Base-by-base conservation (phyloP, 2,329 filamentous ascomycete species). In the Orbilia blumenaviensis region DNA sequence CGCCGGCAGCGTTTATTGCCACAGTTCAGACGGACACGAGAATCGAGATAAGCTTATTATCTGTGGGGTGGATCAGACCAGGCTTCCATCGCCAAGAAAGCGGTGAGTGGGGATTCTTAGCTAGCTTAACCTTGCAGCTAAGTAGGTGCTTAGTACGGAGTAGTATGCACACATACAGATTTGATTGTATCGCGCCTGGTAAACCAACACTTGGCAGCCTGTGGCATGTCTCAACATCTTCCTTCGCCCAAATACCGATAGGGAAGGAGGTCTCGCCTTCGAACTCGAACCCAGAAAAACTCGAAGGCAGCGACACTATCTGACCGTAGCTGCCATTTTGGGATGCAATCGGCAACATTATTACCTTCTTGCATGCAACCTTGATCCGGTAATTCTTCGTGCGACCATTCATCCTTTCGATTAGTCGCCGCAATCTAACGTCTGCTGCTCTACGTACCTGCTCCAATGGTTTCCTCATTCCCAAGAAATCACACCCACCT, bases 331-430 rank as follows among this genome's bases (percentile, higher is more conserved):
- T 76, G 27, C 72, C 72, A 18, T 60, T 16, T 76, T 66, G 23
- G 72, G 72, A 54, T 54, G n/a, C 36, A 68, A 76, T 69, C 72
- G 48, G 64, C 72, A 76, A 38, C 38, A 34, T 68, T 36, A 16
- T 18, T 18, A 52, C 16, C 44, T 21, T 29, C 7, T 12, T 29
- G 29, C 48, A 29, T 54, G 50, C 56, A 62, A 42, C 60, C 68
- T 60, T 42, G 32, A 67, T 62, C 16, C 46, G 32, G 54, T 34
- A 74, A 44, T 21, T 46, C 32, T 46, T 63, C 52, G 54, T 63
- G 63, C 63, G 62, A 63, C 62, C 61, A 34, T n/a, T n/a, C n/a
- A n/a, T 48, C 41, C 41, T 16, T 50, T 34, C 21, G 38, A 42
- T 67, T 42, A 61, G 32, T 66, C 68, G 50, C 56, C 56, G 62